A percentile compares a stretch with the other conserved stretches of the same genome.
phyloP scores from a whole-genome alignment of 257 asterid species.

The Cordia subcordata region DNA sequence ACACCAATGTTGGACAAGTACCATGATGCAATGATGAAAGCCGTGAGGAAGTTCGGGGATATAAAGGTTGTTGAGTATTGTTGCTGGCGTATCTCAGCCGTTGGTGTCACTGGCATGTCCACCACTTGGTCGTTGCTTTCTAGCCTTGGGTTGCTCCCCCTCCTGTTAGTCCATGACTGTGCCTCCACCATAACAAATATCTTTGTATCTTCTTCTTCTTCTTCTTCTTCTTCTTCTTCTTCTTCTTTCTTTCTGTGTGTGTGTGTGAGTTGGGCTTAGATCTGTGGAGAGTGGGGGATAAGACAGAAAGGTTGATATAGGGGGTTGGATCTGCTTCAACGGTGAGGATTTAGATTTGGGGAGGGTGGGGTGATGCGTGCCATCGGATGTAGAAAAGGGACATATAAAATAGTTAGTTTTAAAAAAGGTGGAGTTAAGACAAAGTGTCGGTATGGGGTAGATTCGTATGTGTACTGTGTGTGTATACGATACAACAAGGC shows the following conservation, averaged over 20 bases:
- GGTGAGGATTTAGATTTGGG: conserved; percentile 63
- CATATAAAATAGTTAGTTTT: too few species aligned
- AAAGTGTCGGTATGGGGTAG: not conserved
- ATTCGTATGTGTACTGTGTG: not conserved
- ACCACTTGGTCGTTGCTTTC: conserved; percentile 68
- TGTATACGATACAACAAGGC: too few species aligned
- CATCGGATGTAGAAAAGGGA: conserved; percentile 20
- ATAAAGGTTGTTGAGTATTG: conserved; percentile 25
- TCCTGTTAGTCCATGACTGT: conserved; percentile 89
- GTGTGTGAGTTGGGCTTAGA: not conserved
- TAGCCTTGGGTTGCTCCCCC: conserved; percentile 93
- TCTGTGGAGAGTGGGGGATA: conserved; percentile 9
- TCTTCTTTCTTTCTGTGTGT: not conserved
- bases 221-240: not conserved
- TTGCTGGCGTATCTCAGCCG: conserved; percentile 80
- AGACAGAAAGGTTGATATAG: conserved; percentile 2
- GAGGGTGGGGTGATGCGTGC: conserved; percentile 5
- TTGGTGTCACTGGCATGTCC: conserved; percentile 88
- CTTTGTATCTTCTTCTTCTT: not conserved
- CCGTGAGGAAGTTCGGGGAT: conserved; percentile 59
- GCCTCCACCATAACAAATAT: conserved; percentile 85
- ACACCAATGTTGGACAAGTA: conserved; percentile 90
- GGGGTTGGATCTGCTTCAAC: conserved; percentile 39
- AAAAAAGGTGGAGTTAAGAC: not conserved
- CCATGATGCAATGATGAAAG: conserved; percentile 77